phyloP scores from a whole-genome alignment of 371 early-diverging fungal species.

The Mortierella sp. region DNA sequence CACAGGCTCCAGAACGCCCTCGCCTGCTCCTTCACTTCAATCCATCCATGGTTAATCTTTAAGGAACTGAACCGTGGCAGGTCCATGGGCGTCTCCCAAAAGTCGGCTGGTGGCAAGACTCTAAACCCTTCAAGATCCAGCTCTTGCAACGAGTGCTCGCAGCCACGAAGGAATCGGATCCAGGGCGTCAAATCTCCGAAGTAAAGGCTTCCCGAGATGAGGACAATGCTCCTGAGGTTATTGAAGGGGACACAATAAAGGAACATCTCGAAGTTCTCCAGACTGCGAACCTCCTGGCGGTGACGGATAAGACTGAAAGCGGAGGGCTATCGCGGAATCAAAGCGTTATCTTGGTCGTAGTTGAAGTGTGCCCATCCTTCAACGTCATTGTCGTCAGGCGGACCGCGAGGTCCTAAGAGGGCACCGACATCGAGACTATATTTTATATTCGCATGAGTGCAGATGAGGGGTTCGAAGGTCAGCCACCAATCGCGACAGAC shows the following conservation, averaged over 20 bases:
- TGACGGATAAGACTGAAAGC: not conserved
- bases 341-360: not conserved
- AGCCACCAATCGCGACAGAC: conserved; percentile 4
- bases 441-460: not conserved
- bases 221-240: not conserved
- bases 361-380: not conserved
- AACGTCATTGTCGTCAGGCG: not conserved
- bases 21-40: not conserved
- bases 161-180: not conserved
- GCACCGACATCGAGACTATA: not conserved
- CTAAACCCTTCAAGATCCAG: not conserved
- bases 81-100: not conserved
- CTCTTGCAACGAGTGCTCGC: not conserved
- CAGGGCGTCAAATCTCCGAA: not conserved
- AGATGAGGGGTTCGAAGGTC: conserved; percentile 6
- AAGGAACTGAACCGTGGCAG: not conserved
- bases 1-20: not conserved
- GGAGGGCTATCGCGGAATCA: not conserved
- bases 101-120: not conserved
- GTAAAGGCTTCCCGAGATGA: not conserved
- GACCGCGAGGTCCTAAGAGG: not conserved
- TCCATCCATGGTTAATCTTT: not conserved
- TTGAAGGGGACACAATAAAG: not conserved
- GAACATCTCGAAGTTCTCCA: not conserved
- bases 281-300: not conserved